Conservation (phyloP, 2,329 filamentous ascomycete genomes). For the Rosellinia necatrix region DNA sequence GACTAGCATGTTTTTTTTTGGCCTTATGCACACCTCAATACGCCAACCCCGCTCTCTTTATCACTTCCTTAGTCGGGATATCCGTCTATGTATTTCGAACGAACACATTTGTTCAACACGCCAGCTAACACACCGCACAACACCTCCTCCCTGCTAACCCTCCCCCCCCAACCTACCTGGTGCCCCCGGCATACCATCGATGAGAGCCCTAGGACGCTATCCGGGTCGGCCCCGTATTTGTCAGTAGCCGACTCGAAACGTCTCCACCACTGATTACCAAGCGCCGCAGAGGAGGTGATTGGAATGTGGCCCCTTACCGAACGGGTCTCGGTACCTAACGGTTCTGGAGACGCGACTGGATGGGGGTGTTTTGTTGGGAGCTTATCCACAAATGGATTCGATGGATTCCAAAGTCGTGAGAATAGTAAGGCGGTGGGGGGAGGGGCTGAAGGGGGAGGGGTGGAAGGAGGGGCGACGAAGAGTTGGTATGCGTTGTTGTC, state of each 20-base stretch:
- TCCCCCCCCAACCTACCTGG: background rate
- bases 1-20: too few species aligned
- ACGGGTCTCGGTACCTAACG: background rate
- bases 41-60: too few species aligned
- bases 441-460: conserved; percentile 13
- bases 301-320: background rate
- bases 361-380: background rate
- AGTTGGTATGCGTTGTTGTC: too few species aligned
- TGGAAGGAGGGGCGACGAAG: background rate
- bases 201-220: background rate
- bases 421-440: conserved; percentile 19
- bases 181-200: too few species aligned
- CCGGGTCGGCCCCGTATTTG: conserved; percentile 19
- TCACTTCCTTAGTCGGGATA: too few species aligned
- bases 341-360: conserved; percentile 7
- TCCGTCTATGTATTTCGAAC: too few species aligned
- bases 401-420: background rate
- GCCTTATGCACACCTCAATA: too few species aligned
- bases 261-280: conserved; percentile 13
- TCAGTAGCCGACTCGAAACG: conserved; percentile 6
- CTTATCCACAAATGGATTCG: background rate
- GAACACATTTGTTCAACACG: too few species aligned
- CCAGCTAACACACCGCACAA: too few species aligned
- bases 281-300: background rate
- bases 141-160: too few species aligned